A percentile compares a stretch with the other conserved stretches of the same genome.
These are phyloP conservation scores for Colletotrichum lentis DNA, from an alignment of 2,329 filamentous ascomycete genomes.

Conservation along the genomic window DNA sequence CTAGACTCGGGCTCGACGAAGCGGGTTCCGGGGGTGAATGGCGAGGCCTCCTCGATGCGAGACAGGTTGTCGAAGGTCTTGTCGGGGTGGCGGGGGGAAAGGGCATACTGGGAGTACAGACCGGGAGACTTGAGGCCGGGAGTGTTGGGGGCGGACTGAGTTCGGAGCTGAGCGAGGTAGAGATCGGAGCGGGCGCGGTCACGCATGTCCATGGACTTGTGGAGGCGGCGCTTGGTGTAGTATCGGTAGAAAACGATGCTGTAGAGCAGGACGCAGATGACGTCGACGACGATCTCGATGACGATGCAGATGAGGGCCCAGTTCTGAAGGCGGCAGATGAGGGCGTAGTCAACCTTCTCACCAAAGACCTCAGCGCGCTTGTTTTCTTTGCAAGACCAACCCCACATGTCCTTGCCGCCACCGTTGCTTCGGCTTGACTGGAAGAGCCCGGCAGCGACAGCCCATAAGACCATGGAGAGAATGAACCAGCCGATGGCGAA, in stretches of 20 bases:
- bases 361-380: conserved; percentile 78
- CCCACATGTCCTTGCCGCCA: conserved; percentile 91
- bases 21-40: conserved; percentile 63
- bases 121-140: conserved; percentile 79
- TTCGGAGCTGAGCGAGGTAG: conserved; percentile 85
- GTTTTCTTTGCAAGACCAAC: conserved; percentile 96
- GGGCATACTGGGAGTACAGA: conserved; percentile 54
- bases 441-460: conserved; percentile 81
- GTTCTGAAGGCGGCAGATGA: conserved; percentile 93
- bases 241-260: conserved; percentile 96
- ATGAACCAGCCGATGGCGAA: conserved; percentile 95
- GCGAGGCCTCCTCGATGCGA: conserved; percentile 51
- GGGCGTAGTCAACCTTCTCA: conserved; percentile 83
- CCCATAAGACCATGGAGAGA: conserved; percentile 92
- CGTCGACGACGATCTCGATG: conserved; percentile 93
- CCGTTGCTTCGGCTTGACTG: conserved; percentile 76
- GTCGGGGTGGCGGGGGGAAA: conserved; percentile 53
- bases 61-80: conserved; percentile 62
- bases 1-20: conserved; percentile 71
- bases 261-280: conserved; percentile 91
- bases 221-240: conserved; percentile 93
- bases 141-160: conserved; percentile 93
- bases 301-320: conserved; percentile 97
- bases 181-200: conserved; percentile 94
- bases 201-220: conserved; percentile 95